Conservation (phyloP, 1,284 basidiomycete species). For the Rhodotorula sp. region DNA sequence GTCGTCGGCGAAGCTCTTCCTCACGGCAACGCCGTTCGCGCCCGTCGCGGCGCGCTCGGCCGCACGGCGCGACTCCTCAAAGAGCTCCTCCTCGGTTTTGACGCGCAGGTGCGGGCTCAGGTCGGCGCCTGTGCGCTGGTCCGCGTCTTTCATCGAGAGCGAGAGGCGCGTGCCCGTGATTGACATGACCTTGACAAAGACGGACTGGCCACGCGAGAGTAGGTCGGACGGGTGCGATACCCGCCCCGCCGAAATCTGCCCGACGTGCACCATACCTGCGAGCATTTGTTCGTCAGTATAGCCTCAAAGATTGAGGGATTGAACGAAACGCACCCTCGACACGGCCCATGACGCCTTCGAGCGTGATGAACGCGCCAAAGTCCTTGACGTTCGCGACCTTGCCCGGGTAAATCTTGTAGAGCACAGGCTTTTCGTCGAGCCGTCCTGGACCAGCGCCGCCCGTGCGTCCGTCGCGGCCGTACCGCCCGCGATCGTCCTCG, state of each 20-base stretch:
- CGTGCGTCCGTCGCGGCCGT: slow-evolving; percentile 27
- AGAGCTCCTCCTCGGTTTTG: slow-evolving; percentile 85
- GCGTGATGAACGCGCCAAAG: slow-evolving; percentile 88
- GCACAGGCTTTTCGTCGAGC: slow-evolving; percentile 77
- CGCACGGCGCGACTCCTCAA: slow-evolving; percentile 68
- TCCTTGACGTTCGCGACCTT: slow-evolving; percentile 84
- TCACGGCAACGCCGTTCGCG: slow-evolving; percentile 55
- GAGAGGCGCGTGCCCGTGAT: slow-evolving; percentile 77
- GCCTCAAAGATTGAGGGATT: neutral
- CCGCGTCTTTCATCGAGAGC: slow-evolving; percentile 97
- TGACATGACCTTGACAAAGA: slow-evolving; percentile 96
- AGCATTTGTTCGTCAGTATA: slow-evolving; percentile 14
- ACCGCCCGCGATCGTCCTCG: slow-evolving; percentile 5
- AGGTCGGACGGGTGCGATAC: slow-evolving; percentile 85
- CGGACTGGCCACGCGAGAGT: slow-evolving; percentile 75
- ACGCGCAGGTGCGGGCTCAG: slow-evolving; percentile 90
- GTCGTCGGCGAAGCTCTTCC: slow-evolving; percentile 54
- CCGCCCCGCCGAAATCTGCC: slow-evolving; percentile 75
- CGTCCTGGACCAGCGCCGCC: slow-evolving; percentile 36
- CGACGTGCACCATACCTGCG: slow-evolving; percentile 91
- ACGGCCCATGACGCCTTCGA: slow-evolving; percentile 83
- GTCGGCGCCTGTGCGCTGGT: slow-evolving; percentile 85
- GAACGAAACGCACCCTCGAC: slow-evolving; percentile 70
- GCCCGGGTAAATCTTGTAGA: slow-evolving; percentile 95
- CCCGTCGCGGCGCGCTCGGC: slow-evolving; percentile 63